Conservation (phyloP, 805 yeast genomes). For the Candida nitratophila region DNA sequence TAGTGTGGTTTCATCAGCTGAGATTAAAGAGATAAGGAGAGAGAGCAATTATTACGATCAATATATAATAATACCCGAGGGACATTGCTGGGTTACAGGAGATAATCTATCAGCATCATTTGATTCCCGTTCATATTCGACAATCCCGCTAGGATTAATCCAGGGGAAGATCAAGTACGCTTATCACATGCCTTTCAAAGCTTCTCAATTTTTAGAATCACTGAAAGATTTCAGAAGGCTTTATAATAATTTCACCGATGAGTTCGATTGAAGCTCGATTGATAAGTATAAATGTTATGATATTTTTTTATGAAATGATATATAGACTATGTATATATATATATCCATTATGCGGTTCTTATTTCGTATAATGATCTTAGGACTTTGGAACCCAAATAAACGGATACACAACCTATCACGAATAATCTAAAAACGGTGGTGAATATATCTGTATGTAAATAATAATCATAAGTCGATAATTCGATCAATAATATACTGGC, state of each 20-base stretch:
- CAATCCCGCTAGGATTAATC: constrained; percentile 82
- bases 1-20: too few species aligned
- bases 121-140: constrained; percentile 85
- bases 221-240: constrained; percentile 43
- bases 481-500: constrained; percentile 44
- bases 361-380: constrained; percentile 33
- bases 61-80: constrained; percentile 77
- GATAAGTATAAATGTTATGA: neutral
- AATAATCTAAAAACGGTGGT: constrained; percentile 42
- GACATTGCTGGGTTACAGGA: constrained; percentile 97
- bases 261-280: too few species aligned
- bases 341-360: constrained; percentile 15
- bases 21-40: neutral
- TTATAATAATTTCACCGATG: constrained; percentile 41
- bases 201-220: neutral
- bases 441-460: constrained; percentile 53
- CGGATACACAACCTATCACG: constrained; percentile 44
- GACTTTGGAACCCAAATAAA: constrained; percentile 61
- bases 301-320: neutral
- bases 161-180: constrained; percentile 84
- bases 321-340: neutral
- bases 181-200: constrained; percentile 34
- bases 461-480: constrained; percentile 48
- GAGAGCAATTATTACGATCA: constrained; percentile 31
- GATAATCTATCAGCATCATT: constrained; percentile 83